Evolutionary conservation across 2,329 filamentous ascomycete genomes (phyloP).

Genomic region (Ceratocystis variospora): DNA sequence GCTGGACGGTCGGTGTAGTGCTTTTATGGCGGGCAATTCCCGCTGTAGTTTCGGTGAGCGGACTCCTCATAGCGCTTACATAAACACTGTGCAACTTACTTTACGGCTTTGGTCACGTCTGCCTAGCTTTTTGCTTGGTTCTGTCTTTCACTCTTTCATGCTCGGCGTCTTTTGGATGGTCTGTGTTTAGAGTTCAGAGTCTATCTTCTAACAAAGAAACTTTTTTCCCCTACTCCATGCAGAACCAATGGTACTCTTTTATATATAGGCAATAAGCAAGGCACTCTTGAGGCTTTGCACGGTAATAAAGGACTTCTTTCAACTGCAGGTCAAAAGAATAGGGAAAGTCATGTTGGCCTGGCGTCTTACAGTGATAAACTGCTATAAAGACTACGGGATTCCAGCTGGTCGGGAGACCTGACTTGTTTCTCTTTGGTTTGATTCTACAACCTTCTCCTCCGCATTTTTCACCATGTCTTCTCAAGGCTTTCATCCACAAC

Average conservation of each 20-base stretch:
- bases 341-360: too few relatives aligned
- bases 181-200: too few relatives aligned
- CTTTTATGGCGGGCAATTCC: not conserved
- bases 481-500: too few relatives aligned
- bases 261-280: too few relatives aligned
- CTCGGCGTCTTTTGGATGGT: not conserved
- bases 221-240: not conserved
- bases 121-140: not conserved
- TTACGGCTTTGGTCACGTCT: not conserved
- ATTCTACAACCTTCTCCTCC: not conserved
- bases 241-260: too few relatives aligned
- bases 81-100: not conserved
- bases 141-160: not conserved
- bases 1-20: not conserved
- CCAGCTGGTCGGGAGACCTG: not conserved
- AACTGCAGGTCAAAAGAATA: not conserved
- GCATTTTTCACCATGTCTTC: not conserved
- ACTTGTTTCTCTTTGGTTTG: not conserved
- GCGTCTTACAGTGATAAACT: not conserved
- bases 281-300: not conserved
- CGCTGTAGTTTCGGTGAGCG: not conserved
- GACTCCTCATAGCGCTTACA: not conserved
- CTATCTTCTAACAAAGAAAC: not conserved
- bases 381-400: slow-evolving; percentile 4
- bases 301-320: not conserved